Percentiles rank a stretch among this genome's conserved stretches.
phyloP scores from a whole-genome alignment of 1,139 yeast species.

The Meyerozyma guilliermondii region DNA sequence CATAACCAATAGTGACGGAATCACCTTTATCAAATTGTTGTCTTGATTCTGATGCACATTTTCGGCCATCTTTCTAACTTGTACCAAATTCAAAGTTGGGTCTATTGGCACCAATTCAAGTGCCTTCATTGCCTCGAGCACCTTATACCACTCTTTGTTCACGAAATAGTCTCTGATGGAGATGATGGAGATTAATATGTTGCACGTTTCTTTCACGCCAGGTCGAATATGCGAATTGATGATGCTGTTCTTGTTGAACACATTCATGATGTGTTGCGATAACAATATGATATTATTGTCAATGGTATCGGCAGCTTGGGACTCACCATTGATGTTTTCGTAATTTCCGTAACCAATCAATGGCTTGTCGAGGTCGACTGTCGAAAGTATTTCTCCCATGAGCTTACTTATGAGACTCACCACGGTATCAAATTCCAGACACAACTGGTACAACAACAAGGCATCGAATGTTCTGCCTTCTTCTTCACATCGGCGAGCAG shows the following conservation, averaged over 20 bases:
- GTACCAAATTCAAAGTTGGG: conserved; percentile 31
- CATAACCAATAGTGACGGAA: conserved; percentile 76
- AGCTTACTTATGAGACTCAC: conserved; percentile 68
- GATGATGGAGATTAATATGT: conserved; percentile 59
- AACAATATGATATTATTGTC: conserved; percentile 50
- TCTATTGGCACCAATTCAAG: conserved; percentile 65
- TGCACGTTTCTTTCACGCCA: conserved; percentile 57
- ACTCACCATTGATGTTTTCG: conserved; percentile 20
- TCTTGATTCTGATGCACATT: conserved; percentile 49
- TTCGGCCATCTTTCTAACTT: conserved; percentile 37
- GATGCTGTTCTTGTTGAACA: conserved; percentile 47
- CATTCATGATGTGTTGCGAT: conserved; percentile 52
- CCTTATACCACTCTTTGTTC: conserved; percentile 54
- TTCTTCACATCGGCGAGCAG: conserved; percentile 85
- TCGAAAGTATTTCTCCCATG: conserved; percentile 72
- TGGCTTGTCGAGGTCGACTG: conserved; percentile 68
- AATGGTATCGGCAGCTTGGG: conserved; percentile 21
- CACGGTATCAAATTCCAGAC: conserved; percentile 88
- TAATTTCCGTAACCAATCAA: conserved; percentile 37
- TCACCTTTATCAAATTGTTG: conserved; percentile 69
- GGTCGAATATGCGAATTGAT: conserved; percentile 41
- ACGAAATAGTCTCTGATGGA: conserved; percentile 61
- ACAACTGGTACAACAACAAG: conserved; percentile 74
- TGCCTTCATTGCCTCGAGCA: conserved; percentile 51
- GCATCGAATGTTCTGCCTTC: conserved; percentile 91